Evolutionary conservation across 768 basidiomycete species (phyloP), one percentile per base, ranked within the genome.

Genomic region (Russula lepida): DNA sequence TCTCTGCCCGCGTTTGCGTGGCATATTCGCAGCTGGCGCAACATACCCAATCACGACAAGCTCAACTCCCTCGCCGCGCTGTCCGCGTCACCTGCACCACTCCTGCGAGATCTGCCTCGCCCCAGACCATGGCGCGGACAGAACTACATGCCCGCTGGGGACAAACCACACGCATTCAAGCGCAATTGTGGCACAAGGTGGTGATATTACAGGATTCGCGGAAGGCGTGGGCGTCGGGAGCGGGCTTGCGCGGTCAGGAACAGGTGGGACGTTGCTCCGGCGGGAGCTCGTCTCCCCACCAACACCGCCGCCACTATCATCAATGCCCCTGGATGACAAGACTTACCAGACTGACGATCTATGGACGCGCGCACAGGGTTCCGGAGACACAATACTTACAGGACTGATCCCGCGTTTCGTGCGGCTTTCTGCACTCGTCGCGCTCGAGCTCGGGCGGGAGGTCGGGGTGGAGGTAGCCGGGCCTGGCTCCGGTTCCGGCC

Each of bases 91-190:
- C 69, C 76, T 91, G 1, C 82, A 86, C 66, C 83, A 82, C 6
- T 81, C 81, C 35, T 91, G 88, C 66, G 82, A 87, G 66, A 88
- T 89, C 60, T 91, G 88, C 66, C 81, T 86, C n/a, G 84, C 83
- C 65, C 82, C 84, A 0, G 84, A 77, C 66, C 47, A 68, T 8
- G 70, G 72, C 13, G 69, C 71, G 27, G 59, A 23, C 23, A 46
- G 6, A 21, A 43, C 69, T 8, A 64, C 69, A 13, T 69, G 57
- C 12, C 54, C 65, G 4, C 52, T 53, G 1, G 59, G 58, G 23
- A 48, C 32, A 59, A 58, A 23, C 27, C 59, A 50, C 6, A 56
- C 64, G 27, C 52, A 35, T 7, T 63, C 39, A 58, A 60, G 67
- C 27, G 57, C 56, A 7, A 58, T 62, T 12, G 59, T 64, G n/a